phyloP scores from a whole-genome alignment of 305 asterid genomes.

The Fraxinus ornus region DNA sequence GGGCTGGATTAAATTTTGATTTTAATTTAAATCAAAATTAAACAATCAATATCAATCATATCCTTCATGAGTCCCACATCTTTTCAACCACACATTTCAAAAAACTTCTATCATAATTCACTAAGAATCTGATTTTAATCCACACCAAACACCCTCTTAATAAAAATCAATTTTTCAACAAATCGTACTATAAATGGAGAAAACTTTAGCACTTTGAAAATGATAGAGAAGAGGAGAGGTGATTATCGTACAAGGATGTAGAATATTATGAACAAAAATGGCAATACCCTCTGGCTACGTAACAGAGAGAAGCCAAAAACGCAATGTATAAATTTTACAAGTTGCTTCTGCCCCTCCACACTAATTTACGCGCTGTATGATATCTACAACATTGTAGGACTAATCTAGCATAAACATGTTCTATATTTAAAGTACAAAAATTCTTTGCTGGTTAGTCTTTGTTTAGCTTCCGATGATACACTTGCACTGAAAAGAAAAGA shows the following conservation, averaged over 20 bases:
- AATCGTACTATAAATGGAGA: neutral
- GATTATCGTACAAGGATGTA: neutral
- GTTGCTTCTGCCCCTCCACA: neutral
- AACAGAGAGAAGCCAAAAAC: neutral
- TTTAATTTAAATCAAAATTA: too few species aligned
- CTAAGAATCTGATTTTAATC: too few species aligned
- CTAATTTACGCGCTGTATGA: neutral
- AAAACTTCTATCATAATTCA: too few species aligned
- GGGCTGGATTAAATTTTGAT: too few species aligned
- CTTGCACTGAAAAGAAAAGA: neutral
- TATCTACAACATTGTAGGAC: neutral
- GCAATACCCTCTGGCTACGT: neutral
- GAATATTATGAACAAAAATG: neutral
- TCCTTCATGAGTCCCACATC: too few species aligned
- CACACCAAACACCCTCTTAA: too few species aligned
- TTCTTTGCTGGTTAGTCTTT: neutral
- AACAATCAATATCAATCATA: too few species aligned
- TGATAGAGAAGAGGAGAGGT: neutral
- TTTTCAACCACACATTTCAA: too few species aligned
- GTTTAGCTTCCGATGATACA: conserved; percentile 13
- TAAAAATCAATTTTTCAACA: neutral
- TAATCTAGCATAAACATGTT: neutral
- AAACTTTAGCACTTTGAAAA: neutral
- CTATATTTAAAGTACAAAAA: neutral
- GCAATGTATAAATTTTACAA: neutral